These are phyloP conservation scores for Phaeosphaeria sp. DNA, from an alignment of 2,329 filamentous ascomycete species.

Conservation along the genomic window DNA sequence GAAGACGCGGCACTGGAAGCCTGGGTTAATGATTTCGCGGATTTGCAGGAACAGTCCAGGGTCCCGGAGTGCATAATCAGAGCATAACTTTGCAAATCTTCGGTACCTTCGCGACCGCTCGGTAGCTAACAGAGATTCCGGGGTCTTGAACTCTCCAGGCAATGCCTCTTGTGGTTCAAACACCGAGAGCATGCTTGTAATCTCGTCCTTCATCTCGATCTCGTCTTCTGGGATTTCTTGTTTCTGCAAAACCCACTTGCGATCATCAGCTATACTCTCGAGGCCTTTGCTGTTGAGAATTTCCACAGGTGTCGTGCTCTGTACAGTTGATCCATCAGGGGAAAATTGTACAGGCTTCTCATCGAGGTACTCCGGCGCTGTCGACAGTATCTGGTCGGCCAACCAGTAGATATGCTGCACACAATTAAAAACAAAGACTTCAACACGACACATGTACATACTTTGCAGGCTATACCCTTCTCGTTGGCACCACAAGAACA, in stretches of 20 bases:
- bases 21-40: slow-evolving; percentile 36
- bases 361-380: slow-evolving; percentile 25
- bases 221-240: slow-evolving; percentile 31
- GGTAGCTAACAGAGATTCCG: slow-evolving; percentile 31
- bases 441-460: slow-evolving; percentile 14
- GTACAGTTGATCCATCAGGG: slow-evolving; percentile 42
- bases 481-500: slow-evolving; percentile 47
- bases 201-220: slow-evolving; percentile 39
- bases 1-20: slow-evolving; percentile 43
- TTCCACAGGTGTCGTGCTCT: slow-evolving; percentile 35
- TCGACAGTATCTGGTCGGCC: slow-evolving; percentile 41
- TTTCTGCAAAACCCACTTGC: slow-evolving; percentile 42
- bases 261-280: slow-evolving; percentile 32
- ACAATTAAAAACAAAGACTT: slow-evolving; percentile 1
- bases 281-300: slow-evolving; percentile 36
- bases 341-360: slow-evolving; percentile 37
- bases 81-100: slow-evolving; percentile 37
- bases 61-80: slow-evolving; percentile 34
- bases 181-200: slow-evolving; percentile 45
- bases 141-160: slow-evolving; percentile 41
- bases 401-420: slow-evolving; percentile 49
- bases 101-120: slow-evolving; percentile 41
- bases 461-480: slow-evolving; percentile 43
- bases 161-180: slow-evolving; percentile 45
- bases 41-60: slow-evolving; percentile 35